phyloP scores from a whole-genome alignment of 768 basidiomycete species.

The Suillus bovinus region DNA sequence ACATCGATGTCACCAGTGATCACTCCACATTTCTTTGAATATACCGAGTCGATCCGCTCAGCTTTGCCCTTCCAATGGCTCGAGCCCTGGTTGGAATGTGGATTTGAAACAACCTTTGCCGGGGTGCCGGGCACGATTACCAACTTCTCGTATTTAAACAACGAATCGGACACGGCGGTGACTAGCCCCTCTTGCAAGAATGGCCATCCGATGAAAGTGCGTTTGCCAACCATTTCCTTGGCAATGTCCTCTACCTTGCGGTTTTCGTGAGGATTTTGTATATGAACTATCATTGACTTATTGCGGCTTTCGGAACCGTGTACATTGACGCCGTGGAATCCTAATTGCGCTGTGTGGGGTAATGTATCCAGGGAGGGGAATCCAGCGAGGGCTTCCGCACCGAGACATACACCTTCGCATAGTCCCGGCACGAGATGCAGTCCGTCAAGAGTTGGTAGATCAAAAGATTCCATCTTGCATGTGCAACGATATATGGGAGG shows the following conservation, averaged over 20 bases:
- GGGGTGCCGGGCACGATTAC: slow-evolving; percentile 49
- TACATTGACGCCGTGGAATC: slow-evolving; percentile 88
- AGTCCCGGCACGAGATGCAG: slow-evolving; percentile 86
- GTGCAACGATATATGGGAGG: slow-evolving; percentile 80
- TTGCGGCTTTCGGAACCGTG: slow-evolving; percentile 89
- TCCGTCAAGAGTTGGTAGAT: slow-evolving; percentile 84
- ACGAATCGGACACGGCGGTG: slow-evolving; percentile 79
- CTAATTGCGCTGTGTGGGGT: slow-evolving; percentile 73
- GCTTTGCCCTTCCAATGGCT: slow-evolving; percentile 78
- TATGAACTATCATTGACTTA: slow-evolving; percentile 90
- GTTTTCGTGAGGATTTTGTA: slow-evolving; percentile 72
- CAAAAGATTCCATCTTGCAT: slow-evolving; percentile 79
- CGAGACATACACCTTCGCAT: slow-evolving; percentile 85
- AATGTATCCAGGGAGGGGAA: slow-evolving; percentile 96
- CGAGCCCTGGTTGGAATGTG: slow-evolving; percentile 70
- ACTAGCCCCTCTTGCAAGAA: slow-evolving; percentile 93
- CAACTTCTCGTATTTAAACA: slow-evolving; percentile 84
- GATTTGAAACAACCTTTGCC: slow-evolving; percentile 63
- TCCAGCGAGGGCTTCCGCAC: slow-evolving; percentile 84
- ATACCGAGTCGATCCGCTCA: slow-evolving; percentile 76
- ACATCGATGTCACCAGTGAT: slow-evolving; percentile 81
- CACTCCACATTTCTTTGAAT: slow-evolving; percentile 89
- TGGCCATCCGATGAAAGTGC: slow-evolving; percentile 88
- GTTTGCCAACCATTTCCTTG: slow-evolving; percentile 68
- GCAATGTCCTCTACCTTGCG: slow-evolving; percentile 75